Evolutionary conservation across 805 yeast species (phyloP).

Genomic region (Metschnikowia drakensbergensis): DNA sequence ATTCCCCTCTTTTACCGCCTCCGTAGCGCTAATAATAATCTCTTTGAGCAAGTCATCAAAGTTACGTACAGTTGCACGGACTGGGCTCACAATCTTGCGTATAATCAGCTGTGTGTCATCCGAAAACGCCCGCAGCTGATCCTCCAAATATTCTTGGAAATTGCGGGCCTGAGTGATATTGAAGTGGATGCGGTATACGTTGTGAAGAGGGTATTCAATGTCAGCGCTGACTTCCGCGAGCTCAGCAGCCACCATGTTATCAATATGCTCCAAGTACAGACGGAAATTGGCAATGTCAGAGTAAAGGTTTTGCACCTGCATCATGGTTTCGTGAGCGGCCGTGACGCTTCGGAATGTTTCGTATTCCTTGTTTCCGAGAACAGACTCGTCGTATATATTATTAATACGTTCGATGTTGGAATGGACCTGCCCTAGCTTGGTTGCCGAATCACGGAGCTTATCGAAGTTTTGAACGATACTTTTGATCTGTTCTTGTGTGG

Average conservation of each 20-base stretch:
- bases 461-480: constrained; percentile 51
- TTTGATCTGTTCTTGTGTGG: constrained; percentile 62
- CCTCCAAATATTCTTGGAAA: constrained; percentile 67
- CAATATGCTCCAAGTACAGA: constrained; percentile 47
- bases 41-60: constrained; percentile 65
- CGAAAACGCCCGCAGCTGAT: constrained; percentile 44
- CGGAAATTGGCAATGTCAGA: constrained; percentile 57
- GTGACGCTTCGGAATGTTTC: constrained; percentile 67
- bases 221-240: constrained; percentile 29
- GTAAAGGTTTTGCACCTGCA: constrained; percentile 62
- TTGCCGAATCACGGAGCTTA: constrained; percentile 44
- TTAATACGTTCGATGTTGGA: constrained; percentile 41
- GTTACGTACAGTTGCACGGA: constrained; percentile 42
- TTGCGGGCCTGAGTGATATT: constrained; percentile 68
- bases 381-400: constrained; percentile 52
- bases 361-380: constrained; percentile 60
- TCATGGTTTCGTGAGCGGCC: constrained; percentile 65
- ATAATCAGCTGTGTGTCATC: constrained; percentile 69
- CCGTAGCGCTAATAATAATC: constrained; percentile 67
- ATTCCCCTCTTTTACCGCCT: constrained; percentile 67
- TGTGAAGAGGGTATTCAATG: constrained; percentile 44
- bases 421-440: constrained; percentile 35
- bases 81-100: constrained; percentile 49
- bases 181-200: constrained; percentile 65
- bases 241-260: constrained; percentile 48